These are phyloP conservation scores for Solanum etuberosum DNA, from an alignment of 257 asterid genomes.

Conservation along the genomic window DNA sequence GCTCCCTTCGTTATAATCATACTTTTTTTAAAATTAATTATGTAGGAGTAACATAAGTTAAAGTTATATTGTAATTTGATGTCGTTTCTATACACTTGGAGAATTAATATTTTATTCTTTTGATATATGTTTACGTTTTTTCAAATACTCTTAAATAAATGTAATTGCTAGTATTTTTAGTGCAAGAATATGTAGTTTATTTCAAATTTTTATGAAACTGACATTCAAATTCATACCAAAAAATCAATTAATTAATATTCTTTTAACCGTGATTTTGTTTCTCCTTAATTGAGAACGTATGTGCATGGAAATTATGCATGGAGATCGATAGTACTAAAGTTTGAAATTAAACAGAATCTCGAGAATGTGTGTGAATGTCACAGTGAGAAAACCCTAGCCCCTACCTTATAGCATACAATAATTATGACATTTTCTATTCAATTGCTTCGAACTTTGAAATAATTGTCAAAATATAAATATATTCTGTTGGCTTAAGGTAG, in stretches of 20 bases:
- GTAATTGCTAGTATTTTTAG: neutral
- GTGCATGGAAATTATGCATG: neutral
- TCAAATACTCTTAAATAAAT: neutral
- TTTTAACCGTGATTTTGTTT: neutral
- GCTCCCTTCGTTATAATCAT: neutral
- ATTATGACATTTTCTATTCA: neutral
- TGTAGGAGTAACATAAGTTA: neutral
- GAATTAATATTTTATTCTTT: neutral
- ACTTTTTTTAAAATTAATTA: neutral
- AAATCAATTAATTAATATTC: neutral
- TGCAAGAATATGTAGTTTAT: neutral
- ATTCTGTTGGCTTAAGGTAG: neutral
- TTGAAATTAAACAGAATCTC: neutral
- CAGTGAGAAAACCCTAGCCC: neutral
- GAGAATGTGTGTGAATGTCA: neutral
- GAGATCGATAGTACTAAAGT: neutral
- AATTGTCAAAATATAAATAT: neutral
- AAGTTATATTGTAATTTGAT: neutral
- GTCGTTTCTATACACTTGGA: neutral
- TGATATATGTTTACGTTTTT: neutral
- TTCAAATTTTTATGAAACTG: neutral
- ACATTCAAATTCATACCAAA: neutral
- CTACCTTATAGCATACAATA: neutral
- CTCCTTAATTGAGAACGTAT: neutral
- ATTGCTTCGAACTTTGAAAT: neutral